These are phyloP conservation scores for Rhodotorula kratochvilovae DNA, from an alignment of 768 basidiomycete species.

Conservation along the genomic window DNA sequence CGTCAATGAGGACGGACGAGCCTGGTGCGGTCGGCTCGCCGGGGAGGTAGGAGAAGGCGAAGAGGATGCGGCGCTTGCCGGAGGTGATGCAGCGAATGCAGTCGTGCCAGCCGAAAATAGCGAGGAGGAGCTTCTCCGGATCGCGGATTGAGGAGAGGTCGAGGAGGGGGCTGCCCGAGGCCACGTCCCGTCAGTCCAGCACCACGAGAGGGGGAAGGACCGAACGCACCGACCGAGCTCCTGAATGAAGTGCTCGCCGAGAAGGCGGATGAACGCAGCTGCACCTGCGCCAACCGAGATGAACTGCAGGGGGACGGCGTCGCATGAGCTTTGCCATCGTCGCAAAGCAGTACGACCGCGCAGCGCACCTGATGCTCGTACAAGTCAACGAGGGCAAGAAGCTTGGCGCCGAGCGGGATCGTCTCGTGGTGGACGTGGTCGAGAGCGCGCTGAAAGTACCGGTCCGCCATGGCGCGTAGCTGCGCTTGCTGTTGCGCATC, in stretches of 20 bases:
- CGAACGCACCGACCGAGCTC: slow-evolving; percentile 6
- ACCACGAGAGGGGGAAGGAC: slow-evolving; percentile 11
- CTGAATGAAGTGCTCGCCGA: not conserved
- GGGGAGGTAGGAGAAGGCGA: slow-evolving; percentile 12
- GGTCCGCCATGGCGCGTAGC: slow-evolving; percentile 10
- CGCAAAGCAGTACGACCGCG: no score
- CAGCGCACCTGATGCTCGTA: slow-evolving; percentile 20
- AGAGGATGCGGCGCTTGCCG: slow-evolving; percentile 10
- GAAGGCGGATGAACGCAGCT: not conserved
- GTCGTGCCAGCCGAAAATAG: slow-evolving; percentile 18
- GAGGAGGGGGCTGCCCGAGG: not conserved
- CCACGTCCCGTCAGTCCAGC: no score
- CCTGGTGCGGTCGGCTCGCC: slow-evolving; percentile 4
- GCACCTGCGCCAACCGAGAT: not conserved
- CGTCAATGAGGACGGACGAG: not conserved
- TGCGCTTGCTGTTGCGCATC: not conserved
- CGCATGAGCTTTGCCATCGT: no score
- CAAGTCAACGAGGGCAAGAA: slow-evolving; percentile 18
- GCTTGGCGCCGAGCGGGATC: slow-evolving; percentile 31
- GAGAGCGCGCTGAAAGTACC: slow-evolving; percentile 24
- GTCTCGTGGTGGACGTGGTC: slow-evolving; percentile 2
- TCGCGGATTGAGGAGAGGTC: not conserved
- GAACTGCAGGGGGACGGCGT: not conserved
- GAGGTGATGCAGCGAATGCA: slow-evolving; percentile 17
- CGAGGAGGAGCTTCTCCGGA: slow-evolving; percentile 1